Conservation (phyloP, 2,329 filamentous ascomycete species). For the Claviceps digitariae region DNA sequence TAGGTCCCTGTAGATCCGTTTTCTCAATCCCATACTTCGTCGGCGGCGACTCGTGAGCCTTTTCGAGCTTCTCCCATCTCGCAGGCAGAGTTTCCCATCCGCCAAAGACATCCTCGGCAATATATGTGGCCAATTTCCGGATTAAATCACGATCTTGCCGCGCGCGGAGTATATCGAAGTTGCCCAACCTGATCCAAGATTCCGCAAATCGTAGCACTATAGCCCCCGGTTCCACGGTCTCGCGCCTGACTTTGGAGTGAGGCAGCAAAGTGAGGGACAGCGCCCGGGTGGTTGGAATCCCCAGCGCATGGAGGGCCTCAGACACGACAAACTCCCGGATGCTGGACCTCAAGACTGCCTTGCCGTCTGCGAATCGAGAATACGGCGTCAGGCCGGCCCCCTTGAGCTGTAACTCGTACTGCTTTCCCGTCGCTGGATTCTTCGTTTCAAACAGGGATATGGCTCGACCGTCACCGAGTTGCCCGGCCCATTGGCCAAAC, state of each 20-base stretch:
- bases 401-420: slow-evolving; percentile 89
- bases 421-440: slow-evolving; percentile 53
- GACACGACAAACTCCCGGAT: slow-evolving; percentile 91
- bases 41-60: slow-evolving; percentile 26
- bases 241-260: slow-evolving; percentile 58
- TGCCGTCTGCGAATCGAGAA: slow-evolving; percentile 90
- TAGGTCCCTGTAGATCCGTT: slow-evolving; percentile 51
- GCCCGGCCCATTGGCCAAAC: slow-evolving; percentile 84
- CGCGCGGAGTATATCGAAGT: slow-evolving; percentile 79
- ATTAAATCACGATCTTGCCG: slow-evolving; percentile 66
- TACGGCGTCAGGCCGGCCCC: slow-evolving; percentile 90
- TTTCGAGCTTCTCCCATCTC: slow-evolving; percentile 37
- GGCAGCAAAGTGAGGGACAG: slow-evolving; percentile 69
- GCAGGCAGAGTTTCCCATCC: slow-evolving; percentile 78
- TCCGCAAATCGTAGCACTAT: slow-evolving; percentile 88
- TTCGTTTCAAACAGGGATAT: slow-evolving; percentile 89
- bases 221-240: slow-evolving; percentile 76
- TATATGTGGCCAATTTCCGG: slow-evolving; percentile 63
- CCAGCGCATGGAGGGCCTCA: slow-evolving; percentile 73
- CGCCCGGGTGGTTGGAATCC: slow-evolving; percentile 77
- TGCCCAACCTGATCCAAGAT: slow-evolving; percentile 86
- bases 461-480: slow-evolving; percentile 85
- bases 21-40: slow-evolving; percentile 40
- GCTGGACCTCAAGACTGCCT: slow-evolving; percentile 81
- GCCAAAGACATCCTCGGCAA: slow-evolving; percentile 74